phyloP scores from a whole-genome alignment of 225 moss, liverwort and hornwort species.

The Pseudisothecium myosuroides region DNA sequence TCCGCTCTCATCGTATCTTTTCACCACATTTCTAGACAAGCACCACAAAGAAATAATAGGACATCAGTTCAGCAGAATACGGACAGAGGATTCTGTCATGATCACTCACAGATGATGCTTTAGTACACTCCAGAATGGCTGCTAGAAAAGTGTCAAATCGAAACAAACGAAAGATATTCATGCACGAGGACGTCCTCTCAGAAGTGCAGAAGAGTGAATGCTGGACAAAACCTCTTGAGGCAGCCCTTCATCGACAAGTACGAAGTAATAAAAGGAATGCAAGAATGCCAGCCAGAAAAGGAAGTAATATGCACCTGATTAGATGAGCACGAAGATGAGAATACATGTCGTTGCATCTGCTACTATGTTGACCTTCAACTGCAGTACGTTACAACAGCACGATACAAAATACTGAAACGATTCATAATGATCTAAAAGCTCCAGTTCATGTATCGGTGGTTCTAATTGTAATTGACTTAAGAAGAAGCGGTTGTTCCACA shows the following conservation, averaged over 20 bases:
- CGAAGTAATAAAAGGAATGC: neutral
- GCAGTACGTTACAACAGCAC: neutral
- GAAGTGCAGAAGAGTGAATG: neutral
- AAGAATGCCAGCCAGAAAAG: neutral
- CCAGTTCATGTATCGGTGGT: neutral
- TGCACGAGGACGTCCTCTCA: neutral
- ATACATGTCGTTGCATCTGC: slow-evolving; percentile 23
- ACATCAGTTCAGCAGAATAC: neutral
- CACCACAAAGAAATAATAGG: slow-evolving; percentile 42
- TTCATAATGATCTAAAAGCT: neutral
- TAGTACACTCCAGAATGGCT: neutral
- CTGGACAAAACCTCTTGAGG: neutral
- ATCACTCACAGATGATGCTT: neutral
- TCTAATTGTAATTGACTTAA: too few relatives aligned
- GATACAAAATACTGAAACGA: neutral
- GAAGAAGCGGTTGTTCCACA: neutral
- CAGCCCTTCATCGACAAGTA: neutral
- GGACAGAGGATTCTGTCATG: neutral
- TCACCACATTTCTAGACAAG: slow-evolving; percentile 60
- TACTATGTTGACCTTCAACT: slow-evolving; percentile 19
- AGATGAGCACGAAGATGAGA: slow-evolving; percentile 30
- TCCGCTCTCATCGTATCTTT: slow-evolving; percentile 73
- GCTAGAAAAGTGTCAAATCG: neutral
- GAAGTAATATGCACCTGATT: slow-evolving; percentile 17
- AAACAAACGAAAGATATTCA: neutral